Percentiles rank a stretch among this genome's conserved stretches.
These are phyloP conservation scores for Rhododendron ovatum DNA, from an alignment of 148 eudicot genomes.

Conservation along the genomic window DNA sequence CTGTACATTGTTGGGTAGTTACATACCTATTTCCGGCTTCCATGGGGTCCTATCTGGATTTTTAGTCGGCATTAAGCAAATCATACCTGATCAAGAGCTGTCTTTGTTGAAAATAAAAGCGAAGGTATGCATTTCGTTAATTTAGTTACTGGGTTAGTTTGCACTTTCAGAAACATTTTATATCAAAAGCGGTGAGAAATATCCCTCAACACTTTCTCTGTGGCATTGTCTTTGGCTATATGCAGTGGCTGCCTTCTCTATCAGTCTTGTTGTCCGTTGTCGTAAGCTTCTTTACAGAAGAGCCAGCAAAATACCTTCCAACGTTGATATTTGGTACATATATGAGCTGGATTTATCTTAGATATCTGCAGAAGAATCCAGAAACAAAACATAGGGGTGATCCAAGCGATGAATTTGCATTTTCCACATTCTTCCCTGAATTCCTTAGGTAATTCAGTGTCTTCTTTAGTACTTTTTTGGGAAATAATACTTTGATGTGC, in stretches of 20 bases:
- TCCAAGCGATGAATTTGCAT: conserved; percentile 96
- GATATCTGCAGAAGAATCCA: conserved; percentile 77
- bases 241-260: conserved; percentile 97
- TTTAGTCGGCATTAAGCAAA: conserved; percentile 92
- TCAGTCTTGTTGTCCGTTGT: conserved; percentile 47
- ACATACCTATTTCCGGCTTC: conserved; percentile 92
- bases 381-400: conserved; percentile 90
- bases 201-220: background rate
- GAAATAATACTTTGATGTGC: background rate
- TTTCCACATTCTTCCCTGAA: conserved; percentile 90
- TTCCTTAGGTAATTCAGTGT: conserved; percentile 49
- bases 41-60: conserved; percentile 85
- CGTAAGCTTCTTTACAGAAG: conserved; percentile 60
- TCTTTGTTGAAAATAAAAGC: conserved; percentile 64
- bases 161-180: background rate
- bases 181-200: background rate
- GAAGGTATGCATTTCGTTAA: conserved; percentile 44
- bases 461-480: background rate
- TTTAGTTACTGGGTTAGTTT: background rate
- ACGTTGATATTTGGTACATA: conserved; percentile 81
- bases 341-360: conserved; percentile 90
- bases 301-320: conserved; percentile 73
- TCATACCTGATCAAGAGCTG: conserved; percentile 90
- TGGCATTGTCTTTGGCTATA: conserved; percentile 2
- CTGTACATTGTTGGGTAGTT: conserved; percentile 37